These are phyloP conservation scores for Hymenoscyphus albidus DNA, from an alignment of 2,329 filamentous ascomycete species.

Conservation along the genomic window DNA sequence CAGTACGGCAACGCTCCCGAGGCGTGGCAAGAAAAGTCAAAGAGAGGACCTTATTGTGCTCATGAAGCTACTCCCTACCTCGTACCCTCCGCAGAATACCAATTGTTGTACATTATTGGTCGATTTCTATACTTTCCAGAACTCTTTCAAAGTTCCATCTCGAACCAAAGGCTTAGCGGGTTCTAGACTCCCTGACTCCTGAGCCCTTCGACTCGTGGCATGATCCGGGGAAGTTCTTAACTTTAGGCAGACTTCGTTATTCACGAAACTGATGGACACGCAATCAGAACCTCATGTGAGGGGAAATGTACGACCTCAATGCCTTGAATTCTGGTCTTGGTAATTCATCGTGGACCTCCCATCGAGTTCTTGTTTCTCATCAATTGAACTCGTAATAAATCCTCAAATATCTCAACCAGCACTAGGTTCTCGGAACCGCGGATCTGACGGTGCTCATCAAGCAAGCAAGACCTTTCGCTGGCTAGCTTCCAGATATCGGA, in stretches of 20 bases:
- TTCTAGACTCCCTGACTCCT: too few relatives aligned
- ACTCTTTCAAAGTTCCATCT: background rate
- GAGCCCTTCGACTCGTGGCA: background rate
- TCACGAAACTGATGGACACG: background rate
- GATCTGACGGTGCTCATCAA: background rate
- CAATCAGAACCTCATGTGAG: background rate
- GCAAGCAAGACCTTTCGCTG: background rate
- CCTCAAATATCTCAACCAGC: background rate
- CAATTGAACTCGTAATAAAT: background rate
- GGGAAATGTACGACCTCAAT: background rate
- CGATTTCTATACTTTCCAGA: background rate
- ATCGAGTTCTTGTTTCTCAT: background rate
- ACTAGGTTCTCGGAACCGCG: constrained; percentile 1
- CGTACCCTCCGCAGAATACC: background rate
- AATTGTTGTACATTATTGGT: background rate
- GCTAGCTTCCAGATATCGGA: too few relatives aligned
- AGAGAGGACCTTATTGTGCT: background rate
- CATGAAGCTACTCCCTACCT: background rate
- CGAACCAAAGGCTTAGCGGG: background rate
- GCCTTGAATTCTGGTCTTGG: background rate
- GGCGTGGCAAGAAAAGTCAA: background rate
- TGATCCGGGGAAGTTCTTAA: background rate
- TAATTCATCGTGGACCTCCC: background rate
- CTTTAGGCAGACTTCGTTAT: background rate
- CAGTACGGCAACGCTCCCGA: background rate